Conservation (phyloP, 1,284 basidiomycete species). For the Phellinidium pouzarii region DNA sequence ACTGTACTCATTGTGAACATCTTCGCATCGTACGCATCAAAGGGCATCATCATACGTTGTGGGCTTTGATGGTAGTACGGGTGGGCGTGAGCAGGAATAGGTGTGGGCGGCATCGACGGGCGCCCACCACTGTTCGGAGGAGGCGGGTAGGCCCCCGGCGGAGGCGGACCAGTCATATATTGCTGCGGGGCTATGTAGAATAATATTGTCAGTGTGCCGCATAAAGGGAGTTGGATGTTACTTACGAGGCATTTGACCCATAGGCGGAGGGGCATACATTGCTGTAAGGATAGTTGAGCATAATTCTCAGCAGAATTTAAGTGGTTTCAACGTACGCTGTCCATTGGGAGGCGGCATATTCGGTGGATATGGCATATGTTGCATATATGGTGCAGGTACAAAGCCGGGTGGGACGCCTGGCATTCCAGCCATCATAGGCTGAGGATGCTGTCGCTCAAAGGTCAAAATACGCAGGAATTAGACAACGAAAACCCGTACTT, state of each 20-base stretch:
- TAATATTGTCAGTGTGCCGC: neutral
- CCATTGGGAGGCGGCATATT: conserved; percentile 68
- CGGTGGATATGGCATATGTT: conserved; percentile 72
- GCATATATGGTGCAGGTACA: conserved; percentile 74
- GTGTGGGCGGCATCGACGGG: conserved; percentile 80
- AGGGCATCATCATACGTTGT: conserved; percentile 57
- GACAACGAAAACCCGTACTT: conserved; percentile 31
- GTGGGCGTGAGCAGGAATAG: conserved; percentile 75
- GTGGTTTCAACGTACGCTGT: conserved; percentile 29
- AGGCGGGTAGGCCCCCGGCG: conserved; percentile 53
- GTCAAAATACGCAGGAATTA: conserved; percentile 2
- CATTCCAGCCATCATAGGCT: conserved; percentile 80
- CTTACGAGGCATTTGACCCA: conserved; percentile 81
- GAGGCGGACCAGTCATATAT: conserved; percentile 63
- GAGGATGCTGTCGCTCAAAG: conserved; percentile 19
- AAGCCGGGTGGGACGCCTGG: conserved; percentile 70
- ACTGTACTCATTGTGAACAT: conserved; percentile 41
- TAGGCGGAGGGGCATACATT: conserved; percentile 72
- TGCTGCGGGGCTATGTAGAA: conserved; percentile 46
- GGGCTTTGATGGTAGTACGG: conserved; percentile 82
- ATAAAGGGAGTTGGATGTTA: conserved; percentile 17
- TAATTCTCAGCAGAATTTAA: conserved; percentile 3
- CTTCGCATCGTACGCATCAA: conserved; percentile 24
- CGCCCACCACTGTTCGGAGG: conserved; percentile 68
- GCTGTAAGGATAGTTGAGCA: conserved; percentile 32